These are phyloP conservation scores for Plectosphaerella sp. DNA, from an alignment of 2,329 filamentous ascomycete species.

Conservation along the genomic window DNA sequence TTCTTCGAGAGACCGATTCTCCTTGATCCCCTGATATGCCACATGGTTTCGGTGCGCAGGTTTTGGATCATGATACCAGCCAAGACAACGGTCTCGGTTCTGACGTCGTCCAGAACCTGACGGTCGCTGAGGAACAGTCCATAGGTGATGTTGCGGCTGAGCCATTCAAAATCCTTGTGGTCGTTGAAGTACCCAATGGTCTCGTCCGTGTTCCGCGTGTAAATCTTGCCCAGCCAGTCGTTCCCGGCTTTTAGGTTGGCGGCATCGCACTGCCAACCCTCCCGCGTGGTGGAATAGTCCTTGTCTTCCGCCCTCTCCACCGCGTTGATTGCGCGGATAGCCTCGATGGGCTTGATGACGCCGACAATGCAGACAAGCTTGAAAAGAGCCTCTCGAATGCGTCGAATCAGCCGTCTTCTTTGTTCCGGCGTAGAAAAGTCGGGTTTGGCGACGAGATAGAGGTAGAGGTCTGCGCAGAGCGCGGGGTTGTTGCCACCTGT, in stretches of 20 bases:
- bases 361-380: conserved; percentile 56
- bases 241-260: conserved; percentile 48
- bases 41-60: conserved; percentile 43
- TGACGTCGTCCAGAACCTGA: conserved; percentile 45
- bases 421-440: conserved; percentile 34
- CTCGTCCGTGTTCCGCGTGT: conserved; percentile 39
- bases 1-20: conserved; percentile 31
- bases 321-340: conserved; percentile 49
- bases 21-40: conserved; percentile 48
- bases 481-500: conserved; percentile 28
- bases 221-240: conserved; percentile 53
- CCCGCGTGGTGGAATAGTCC: conserved; percentile 49
- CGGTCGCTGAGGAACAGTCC: conserved; percentile 54
- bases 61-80: conserved; percentile 56
- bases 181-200: conserved; percentile 28
- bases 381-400: conserved; percentile 53
- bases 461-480: conserved; percentile 49
- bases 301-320: conserved; percentile 50
- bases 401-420: conserved; percentile 42
- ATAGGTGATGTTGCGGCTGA: conserved; percentile 52
- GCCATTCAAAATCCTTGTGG: conserved; percentile 40
- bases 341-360: conserved; percentile 59
- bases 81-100: conserved; percentile 51
- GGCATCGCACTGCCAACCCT: conserved; percentile 54
- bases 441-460: conserved; percentile 45